phyloP scores from a whole-genome alignment of 805 yeast genomes.

The Metahyphopichia silvanorum region DNA sequence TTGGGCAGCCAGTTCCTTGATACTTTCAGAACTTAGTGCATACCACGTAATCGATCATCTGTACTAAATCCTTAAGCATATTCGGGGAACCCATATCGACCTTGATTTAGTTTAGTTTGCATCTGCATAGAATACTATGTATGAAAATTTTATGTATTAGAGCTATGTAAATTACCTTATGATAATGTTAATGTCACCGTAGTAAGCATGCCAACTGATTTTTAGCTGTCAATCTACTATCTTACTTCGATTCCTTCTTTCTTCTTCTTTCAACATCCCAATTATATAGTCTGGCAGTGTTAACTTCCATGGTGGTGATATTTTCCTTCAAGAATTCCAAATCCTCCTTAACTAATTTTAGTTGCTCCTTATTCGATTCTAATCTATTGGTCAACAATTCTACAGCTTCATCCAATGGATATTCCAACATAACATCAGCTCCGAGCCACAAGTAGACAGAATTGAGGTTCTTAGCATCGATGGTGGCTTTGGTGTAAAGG shows the following conservation, averaged over 20 bases:
- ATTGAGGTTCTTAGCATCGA: slow-evolving; percentile 53
- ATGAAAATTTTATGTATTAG: not conserved
- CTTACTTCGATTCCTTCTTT: slow-evolving; percentile 26
- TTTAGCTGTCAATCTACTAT: not conserved
- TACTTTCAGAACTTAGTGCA: slow-evolving; percentile 51
- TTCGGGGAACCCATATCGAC: too few relatives aligned
- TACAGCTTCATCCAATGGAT: slow-evolving; percentile 84
- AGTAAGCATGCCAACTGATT: too few relatives aligned
- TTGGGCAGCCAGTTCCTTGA: slow-evolving; percentile 59
- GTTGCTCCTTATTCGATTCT: slow-evolving; percentile 55
- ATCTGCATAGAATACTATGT: not conserved
- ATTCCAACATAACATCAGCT: slow-evolving; percentile 96
- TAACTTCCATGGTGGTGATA: slow-evolving; percentile 96
- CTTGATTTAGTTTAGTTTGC: too few relatives aligned
- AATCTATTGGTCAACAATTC: slow-evolving; percentile 63
- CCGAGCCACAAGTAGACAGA: slow-evolving; percentile 92
- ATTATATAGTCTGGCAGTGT: slow-evolving; percentile 86
- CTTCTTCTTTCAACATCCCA: slow-evolving; percentile 84
- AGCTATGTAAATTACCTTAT: too few relatives aligned
- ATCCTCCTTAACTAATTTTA: slow-evolving; percentile 71
- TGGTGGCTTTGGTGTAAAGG: slow-evolving; percentile 75
- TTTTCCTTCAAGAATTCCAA: slow-evolving; percentile 80
- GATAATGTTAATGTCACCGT: too few relatives aligned
- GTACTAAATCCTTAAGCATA: too few relatives aligned
- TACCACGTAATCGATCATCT: too few relatives aligned